These are phyloP conservation scores for Hyaloperonospora brassicae DNA, from an alignment of 352 stramenopile species.

Conservation along the genomic window DNA sequence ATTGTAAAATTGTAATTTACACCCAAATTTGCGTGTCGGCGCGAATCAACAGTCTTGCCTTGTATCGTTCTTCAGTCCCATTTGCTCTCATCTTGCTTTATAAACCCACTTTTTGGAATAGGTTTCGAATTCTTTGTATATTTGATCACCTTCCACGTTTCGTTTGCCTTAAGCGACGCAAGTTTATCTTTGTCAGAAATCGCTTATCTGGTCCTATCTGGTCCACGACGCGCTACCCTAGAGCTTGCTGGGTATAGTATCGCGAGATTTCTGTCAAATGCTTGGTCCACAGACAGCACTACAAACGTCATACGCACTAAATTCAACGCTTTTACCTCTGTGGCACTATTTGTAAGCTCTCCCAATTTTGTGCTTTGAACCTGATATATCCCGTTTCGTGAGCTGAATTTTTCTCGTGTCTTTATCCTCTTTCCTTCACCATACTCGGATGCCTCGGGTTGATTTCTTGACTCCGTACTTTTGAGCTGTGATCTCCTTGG, in stretches of 20 bases:
- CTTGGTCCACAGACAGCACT: not conserved
- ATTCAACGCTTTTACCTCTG: not conserved
- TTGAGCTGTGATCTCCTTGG: not conserved
- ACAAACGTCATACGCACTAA: not conserved
- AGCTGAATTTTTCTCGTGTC: not conserved
- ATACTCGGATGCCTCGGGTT: not conserved
- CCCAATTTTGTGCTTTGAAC: no score
- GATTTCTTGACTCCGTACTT: not conserved
- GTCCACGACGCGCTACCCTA: not conserved
- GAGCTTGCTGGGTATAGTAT: not conserved
- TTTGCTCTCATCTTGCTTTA: not conserved
- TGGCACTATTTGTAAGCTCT: not conserved
- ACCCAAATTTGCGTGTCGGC: not conserved
- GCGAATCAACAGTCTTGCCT: not conserved
- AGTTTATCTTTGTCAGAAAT: not conserved
- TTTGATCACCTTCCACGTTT: not conserved
- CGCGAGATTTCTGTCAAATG: no score
- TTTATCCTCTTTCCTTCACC: not conserved
- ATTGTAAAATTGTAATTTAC: slow-evolving; percentile 1
- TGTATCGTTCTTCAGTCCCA: not conserved
- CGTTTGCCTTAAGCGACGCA: not conserved
- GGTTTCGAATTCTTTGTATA: not conserved
- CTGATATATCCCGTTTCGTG: not conserved
- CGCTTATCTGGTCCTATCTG: not conserved
- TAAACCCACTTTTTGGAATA: not conserved